Evolutionary conservation across 2,329 filamentous ascomycete genomes (phyloP).

Genomic region (Lasiodiplodia theobromae): DNA sequence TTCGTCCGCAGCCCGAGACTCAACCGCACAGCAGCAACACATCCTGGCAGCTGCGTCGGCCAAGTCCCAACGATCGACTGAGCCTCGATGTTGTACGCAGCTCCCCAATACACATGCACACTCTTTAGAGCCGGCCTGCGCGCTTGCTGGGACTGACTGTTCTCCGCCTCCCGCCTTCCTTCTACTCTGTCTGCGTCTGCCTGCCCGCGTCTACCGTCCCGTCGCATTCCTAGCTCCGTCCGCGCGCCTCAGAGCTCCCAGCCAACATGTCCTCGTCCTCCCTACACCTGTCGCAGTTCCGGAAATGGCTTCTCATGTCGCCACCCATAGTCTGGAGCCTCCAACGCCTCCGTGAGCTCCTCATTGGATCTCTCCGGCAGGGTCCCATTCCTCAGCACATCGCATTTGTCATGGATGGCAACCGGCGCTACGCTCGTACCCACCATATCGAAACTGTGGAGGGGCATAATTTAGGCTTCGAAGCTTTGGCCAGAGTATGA

Average conservation of each 20-base stretch:
- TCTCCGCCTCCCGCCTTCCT: background rate
- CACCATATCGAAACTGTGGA: slow-evolving; percentile 96
- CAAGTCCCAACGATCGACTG: slow-evolving; percentile 25
- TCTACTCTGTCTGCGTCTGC: background rate
- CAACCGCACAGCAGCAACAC: slow-evolving; percentile 1
- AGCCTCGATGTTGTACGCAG: slow-evolving; percentile 24
- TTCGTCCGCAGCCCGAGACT: background rate
- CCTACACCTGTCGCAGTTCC: slow-evolving; percentile 66
- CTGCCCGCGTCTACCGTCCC: background rate
- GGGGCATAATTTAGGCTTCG: slow-evolving; percentile 94
- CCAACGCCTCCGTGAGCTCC: slow-evolving; percentile 77
- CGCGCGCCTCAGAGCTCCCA: slow-evolving; percentile 15
- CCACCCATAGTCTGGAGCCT: slow-evolving; percentile 93
- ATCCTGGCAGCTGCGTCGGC: slow-evolving; percentile 23
- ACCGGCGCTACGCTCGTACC: slow-evolving; percentile 86
- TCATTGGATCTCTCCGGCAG: slow-evolving; percentile 88
- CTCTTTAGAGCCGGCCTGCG: slow-evolving; percentile 1
- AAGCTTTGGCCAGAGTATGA: slow-evolving; percentile 83
- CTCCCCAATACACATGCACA: slow-evolving; percentile 13
- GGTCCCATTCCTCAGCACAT: slow-evolving; percentile 93
- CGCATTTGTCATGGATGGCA: slow-evolving; percentile 99
- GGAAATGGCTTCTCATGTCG: slow-evolving; percentile 82
- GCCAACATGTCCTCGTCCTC: slow-evolving; percentile 43
- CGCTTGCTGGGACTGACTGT: background rate
- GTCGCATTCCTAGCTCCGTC: slow-evolving; percentile 21